Conservation (phyloP, 192 early-diverging fungal species). For the Umbelopsis ramanniana region DNA sequence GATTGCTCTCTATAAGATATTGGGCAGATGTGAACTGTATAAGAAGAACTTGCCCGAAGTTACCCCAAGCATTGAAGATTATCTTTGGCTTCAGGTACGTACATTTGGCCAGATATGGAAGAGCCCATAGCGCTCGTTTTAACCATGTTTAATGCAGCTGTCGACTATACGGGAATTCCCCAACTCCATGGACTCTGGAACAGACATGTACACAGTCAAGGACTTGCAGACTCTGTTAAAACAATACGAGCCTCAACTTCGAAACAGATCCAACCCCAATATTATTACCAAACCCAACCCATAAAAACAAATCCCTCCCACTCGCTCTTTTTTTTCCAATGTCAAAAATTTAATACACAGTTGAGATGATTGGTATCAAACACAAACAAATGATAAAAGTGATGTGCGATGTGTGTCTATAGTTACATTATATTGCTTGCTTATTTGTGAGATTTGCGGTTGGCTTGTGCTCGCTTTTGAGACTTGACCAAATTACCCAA, state of each 20-base stretch:
- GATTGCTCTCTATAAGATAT: conserved; percentile 82
- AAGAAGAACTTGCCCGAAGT: conserved; percentile 69
- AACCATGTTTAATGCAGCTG: not conserved
- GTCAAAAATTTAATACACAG: not conserved
- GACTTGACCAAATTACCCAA: conserved; percentile 38
- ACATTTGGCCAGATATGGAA: not conserved
- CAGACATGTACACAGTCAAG: not conserved
- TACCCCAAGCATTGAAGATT: conserved; percentile 86
- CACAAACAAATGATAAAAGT: conserved; percentile 13
- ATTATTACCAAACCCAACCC: not conserved
- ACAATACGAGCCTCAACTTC: not conserved
- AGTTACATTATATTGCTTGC: conserved; percentile 16
- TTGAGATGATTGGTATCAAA: conserved; percentile 17
- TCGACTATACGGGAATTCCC: not conserved
- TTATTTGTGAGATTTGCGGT: conserved; percentile 18
- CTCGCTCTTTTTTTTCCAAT: not conserved
- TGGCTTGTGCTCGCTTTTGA: conserved; percentile 26
- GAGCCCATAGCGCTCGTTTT: not conserved
- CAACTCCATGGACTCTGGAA: not conserved
- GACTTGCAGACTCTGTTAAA: not conserved
- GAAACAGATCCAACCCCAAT: conserved; percentile 11
- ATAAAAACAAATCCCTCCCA: not conserved
- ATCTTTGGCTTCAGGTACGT: conserved; percentile 86
- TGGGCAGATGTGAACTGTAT: conserved; percentile 87
- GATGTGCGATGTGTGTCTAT: conserved; percentile 18